Conservation (phyloP, 345 rosid genomes). For the Ceriops decandra region DNA sequence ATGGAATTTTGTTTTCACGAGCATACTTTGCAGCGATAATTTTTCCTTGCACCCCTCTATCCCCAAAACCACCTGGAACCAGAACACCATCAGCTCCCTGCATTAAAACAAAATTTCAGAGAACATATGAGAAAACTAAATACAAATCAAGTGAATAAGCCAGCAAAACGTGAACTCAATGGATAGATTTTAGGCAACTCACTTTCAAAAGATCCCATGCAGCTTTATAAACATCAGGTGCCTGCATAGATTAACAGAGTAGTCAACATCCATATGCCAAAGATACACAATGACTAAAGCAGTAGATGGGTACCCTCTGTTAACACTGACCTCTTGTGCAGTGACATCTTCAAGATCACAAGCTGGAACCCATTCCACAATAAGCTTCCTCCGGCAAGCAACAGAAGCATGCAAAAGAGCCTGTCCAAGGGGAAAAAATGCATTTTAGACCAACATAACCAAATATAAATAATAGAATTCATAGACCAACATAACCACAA, state of each 20-base stretch:
- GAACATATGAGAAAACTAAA: not conserved
- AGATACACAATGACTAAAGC: slow-evolving; percentile 11
- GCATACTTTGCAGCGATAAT: slow-evolving; percentile 92
- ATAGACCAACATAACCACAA: not conserved
- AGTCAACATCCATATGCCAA: slow-evolving; percentile 9
- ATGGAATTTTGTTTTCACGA: slow-evolving; percentile 83
- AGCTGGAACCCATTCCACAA: slow-evolving; percentile 92
- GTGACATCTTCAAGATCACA: slow-evolving; percentile 94
- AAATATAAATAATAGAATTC: not conserved
- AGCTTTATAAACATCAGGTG: slow-evolving; percentile 75
- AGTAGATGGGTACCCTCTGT: not conserved
- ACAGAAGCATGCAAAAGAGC: slow-evolving; percentile 97
- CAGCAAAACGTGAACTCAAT: not conserved
- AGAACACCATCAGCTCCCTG: slow-evolving; percentile 88
- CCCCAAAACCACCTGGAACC: slow-evolving; percentile 99
- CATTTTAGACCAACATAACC: slow-evolving; percentile 5
- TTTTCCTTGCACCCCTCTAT: slow-evolving; percentile 95
- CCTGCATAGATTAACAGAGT: slow-evolving; percentile 37
- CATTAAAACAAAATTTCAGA: slow-evolving; percentile 12
- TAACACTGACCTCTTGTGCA: slow-evolving; percentile 45
- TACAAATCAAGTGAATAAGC: not conserved
- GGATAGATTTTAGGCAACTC: not conserved
- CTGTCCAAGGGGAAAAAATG: slow-evolving; percentile 33
- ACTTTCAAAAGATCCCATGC: slow-evolving; percentile 93
- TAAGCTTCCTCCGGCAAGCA: slow-evolving; percentile 79